Percentiles rank a stretch among this genome's conserved stretches.
phyloP scores from a whole-genome alignment of 1,139 yeast genomes.

The Arxiozyma slooffiae region DNA sequence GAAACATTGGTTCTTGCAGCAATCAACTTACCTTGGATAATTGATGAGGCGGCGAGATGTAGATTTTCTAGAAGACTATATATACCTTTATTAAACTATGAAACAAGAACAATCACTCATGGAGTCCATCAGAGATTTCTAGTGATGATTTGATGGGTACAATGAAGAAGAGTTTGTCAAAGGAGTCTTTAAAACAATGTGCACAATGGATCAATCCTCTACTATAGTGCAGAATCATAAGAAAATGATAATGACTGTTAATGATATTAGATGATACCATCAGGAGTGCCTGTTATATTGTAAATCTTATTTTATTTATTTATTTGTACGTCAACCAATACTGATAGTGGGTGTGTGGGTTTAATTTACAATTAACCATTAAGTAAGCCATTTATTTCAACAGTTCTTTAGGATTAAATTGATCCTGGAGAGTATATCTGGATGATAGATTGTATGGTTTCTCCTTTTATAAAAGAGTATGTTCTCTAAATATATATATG shows the following conservation, averaged over 20 bases:
- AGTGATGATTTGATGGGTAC: slow-evolving; percentile 48
- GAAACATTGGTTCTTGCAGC: slow-evolving; percentile 56
- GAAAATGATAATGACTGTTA: too few relatives aligned
- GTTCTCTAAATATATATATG: too few relatives aligned
- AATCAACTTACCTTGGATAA: slow-evolving; percentile 58
- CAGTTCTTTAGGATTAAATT: too few relatives aligned
- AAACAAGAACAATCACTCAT: slow-evolving; percentile 59
- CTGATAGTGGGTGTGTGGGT: neutral
- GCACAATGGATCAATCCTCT: slow-evolving; percentile 42
- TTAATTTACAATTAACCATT: too few relatives aligned
- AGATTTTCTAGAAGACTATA: slow-evolving; percentile 52
- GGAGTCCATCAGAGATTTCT: slow-evolving; percentile 55
- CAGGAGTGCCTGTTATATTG: neutral
- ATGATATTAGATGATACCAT: too few relatives aligned
- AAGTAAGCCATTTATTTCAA: too few relatives aligned
- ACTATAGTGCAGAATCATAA: slow-evolving; percentile 33
- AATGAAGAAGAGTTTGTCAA: slow-evolving; percentile 49
- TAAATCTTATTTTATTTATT: too few relatives aligned
- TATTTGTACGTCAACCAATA: too few relatives aligned
- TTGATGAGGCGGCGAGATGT: slow-evolving; percentile 59
- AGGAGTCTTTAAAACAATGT: slow-evolving; percentile 42
- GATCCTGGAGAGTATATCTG: neutral
- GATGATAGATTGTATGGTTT: neutral
- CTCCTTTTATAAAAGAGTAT: neutral
- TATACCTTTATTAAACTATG: slow-evolving; percentile 56